Base-by-base conservation (phyloP, 2,329 filamentous ascomycete species). In the Calonectria crousiana region DNA sequence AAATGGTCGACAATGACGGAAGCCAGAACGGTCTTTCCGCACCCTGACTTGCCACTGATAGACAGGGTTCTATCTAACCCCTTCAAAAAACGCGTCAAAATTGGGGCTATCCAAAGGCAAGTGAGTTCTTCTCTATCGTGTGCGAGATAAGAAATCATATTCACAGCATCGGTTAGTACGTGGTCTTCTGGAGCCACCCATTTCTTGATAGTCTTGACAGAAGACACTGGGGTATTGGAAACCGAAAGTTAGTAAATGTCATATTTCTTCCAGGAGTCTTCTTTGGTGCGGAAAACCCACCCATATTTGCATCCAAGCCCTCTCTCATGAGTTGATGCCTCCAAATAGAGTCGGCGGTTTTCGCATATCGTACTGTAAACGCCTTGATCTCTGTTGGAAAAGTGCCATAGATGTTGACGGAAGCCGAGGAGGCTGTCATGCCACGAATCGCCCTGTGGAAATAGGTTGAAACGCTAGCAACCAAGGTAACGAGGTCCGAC, bases 1-100 rank as follows among this genome's bases (percentile, higher is more conserved):
- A 62, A 38, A 41, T 62, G 56, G 23, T 62, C 56, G 34, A 62
- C 56, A 13, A 62, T 62, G n/a, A 62, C 56, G 11, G 56, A 62
- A 5, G 34, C 56, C 34, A 62, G 28, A 2, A 62, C 56, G 3
- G 56, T 62, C 26, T 62, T 62, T 41, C 56, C 56, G 38, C 56
- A 41, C 30, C 56, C 56, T 1, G 34, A 16, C 9, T 38, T 38
- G 16, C 56, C 56, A 5, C 16, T 23, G 14, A 62, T 26, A 1
- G 36, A 18, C 23, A 62, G 3, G 1, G 23, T 41, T 26, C 26
- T 62, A 16, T 62, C n/a, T 41, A 23, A 1, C 16, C 56, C 56
- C 16, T 62, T 62, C 6, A 62, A 23, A 18, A 62, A 62, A 14
- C 56, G n/a, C 13, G 56, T 62, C 6, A 62, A 62, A 62, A 62